Conservation (phyloP, 352 stramenopile genomes). For the Globisporangium lucens region DNA sequence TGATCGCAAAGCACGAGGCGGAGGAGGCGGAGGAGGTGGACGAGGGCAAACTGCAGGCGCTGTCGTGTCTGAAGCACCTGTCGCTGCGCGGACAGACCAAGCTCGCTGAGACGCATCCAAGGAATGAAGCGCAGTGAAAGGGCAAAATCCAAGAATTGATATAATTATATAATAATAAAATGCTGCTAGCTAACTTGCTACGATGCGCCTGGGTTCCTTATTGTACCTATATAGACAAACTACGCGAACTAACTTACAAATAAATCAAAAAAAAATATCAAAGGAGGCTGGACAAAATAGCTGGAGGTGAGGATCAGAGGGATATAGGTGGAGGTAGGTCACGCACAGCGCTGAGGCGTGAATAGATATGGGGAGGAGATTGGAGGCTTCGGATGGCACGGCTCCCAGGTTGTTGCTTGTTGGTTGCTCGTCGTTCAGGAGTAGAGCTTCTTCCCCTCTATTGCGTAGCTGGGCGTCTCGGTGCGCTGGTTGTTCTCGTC, state of each 20-base stretch:
- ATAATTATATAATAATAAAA: conserved; percentile 16
- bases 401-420: background rate
- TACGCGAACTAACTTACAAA: conserved; percentile 19
- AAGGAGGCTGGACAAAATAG: conserved; percentile 4
- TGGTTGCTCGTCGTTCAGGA: conserved; percentile 34
- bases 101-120: background rate
- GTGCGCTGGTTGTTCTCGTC: conserved; percentile 23
- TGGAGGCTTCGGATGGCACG: conserved; percentile 16
- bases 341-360: background rate
- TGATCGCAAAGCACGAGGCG: conserved; percentile 40
- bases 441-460: conserved; percentile 77
- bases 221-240: conserved; percentile 12
- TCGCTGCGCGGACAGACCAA: conserved; percentile 42
- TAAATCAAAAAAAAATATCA: conserved; percentile 9
- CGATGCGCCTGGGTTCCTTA: conserved; percentile 2
- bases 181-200: conserved; percentile 2
- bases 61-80: conserved; percentile 72
- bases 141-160: conserved; percentile 14
- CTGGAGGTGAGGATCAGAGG: background rate
- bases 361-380: conserved; percentile 16
- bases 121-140: background rate
- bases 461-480: conserved; percentile 50
- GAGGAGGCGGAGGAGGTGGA: conserved; percentile 35
- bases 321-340: background rate
- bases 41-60: conserved; percentile 51